Evolutionary conservation across 495 filamentous ascomycete genomes (phyloP).

Genomic region (Hypoxylon intermedium): DNA sequence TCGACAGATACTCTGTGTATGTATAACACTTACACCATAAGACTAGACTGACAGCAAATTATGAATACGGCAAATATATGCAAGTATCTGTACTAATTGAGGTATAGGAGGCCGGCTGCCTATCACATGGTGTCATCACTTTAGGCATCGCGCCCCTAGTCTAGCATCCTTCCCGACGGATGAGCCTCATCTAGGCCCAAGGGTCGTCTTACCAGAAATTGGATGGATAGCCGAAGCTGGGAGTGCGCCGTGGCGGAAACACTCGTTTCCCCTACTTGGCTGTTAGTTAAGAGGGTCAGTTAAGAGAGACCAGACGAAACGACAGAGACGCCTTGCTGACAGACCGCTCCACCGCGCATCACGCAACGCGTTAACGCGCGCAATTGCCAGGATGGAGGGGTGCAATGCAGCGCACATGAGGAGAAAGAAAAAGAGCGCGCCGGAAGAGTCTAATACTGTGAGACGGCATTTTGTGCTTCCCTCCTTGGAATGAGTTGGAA

Average conservation of each 20-base stretch:
- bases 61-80: conserved; percentile 30
- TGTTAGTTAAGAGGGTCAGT: conserved; percentile 22
- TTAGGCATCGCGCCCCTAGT: conserved; percentile 39
- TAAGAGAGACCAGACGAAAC: neutral
- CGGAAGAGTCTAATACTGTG: conserved; percentile 28
- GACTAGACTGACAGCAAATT: conserved; percentile 28
- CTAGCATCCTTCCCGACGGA: conserved; percentile 36
- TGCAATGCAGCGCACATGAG: conserved; percentile 4
- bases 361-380: conserved; percentile 31
- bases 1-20: conserved; percentile 22
- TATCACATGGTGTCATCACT: conserved; percentile 43
- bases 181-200: conserved; percentile 38
- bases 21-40: conserved; percentile 37
- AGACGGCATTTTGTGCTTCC: conserved; percentile 42
- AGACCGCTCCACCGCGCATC: conserved; percentile 11
- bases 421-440: conserved; percentile 22
- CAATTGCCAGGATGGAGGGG: conserved; percentile 14
- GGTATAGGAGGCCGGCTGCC: conserved; percentile 37
- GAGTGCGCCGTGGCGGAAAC: conserved; percentile 34
- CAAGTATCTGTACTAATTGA: conserved; percentile 30
- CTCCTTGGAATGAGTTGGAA: conserved; percentile 32
- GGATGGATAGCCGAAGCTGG: conserved; percentile 12
- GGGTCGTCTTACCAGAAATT: conserved; percentile 30
- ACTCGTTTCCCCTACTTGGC: conserved; percentile 23
- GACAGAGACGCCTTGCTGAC: conserved; percentile 14